Evolutionary conservation across 208 protist genomes (phyloP).

Genomic region (Crithidia thermophila): DNA sequence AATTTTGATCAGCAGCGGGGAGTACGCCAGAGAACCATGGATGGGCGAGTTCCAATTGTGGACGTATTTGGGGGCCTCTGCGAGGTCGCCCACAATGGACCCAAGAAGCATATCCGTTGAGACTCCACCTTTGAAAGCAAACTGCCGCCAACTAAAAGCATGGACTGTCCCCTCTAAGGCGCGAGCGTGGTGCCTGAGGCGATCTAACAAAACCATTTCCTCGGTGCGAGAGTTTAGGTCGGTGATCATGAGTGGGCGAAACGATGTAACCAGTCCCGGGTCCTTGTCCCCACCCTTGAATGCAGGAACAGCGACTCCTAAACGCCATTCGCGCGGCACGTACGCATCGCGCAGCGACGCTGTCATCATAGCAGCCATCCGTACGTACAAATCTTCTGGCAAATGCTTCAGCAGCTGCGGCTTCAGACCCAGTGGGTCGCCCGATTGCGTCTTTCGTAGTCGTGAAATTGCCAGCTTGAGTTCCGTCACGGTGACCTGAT

Average conservation of each 20-base stretch:
- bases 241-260: background rate
- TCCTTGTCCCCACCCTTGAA: background rate
- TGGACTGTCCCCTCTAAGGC: background rate
- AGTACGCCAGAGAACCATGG: background rate
- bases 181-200: background rate
- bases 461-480: background rate
- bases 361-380: background rate
- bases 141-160: background rate
- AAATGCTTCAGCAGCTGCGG: background rate
- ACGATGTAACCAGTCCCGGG: background rate
- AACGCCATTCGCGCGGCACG: background rate
- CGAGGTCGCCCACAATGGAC: background rate
- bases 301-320: background rate
- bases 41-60: background rate
- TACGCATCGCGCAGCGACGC: background rate
- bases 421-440: background rate
- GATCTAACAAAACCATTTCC: background rate
- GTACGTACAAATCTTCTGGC: background rate
- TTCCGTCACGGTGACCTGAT: background rate
- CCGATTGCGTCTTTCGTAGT: background rate
- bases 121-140: constrained; percentile 5
- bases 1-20: background rate
- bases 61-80: background rate
- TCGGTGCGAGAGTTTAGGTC: background rate
- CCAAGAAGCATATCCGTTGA: constrained; percentile 4